These are phyloP conservation scores for Leccinum uliginosum DNA, from an alignment of 768 basidiomycete species.

Conservation along the genomic window DNA sequence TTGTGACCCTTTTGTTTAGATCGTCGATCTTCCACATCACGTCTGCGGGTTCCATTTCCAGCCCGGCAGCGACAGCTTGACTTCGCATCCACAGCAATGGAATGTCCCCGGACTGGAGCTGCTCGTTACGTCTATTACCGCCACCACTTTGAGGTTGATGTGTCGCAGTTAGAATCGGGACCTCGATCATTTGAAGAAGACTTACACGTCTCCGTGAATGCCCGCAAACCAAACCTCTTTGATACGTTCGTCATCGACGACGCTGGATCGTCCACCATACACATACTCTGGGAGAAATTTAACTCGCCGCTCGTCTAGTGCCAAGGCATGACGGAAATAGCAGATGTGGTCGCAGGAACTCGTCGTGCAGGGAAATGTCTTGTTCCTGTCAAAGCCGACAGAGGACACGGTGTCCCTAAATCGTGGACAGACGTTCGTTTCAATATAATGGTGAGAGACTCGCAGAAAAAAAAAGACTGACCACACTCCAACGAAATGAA, in stretches of 20 bases:
- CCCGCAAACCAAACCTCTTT: slow-evolving; percentile 45
- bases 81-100: slow-evolving; percentile 31
- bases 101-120: slow-evolving; percentile 26
- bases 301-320: slow-evolving; percentile 44
- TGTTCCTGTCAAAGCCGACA: slow-evolving; percentile 33
- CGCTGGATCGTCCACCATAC: slow-evolving; percentile 22
- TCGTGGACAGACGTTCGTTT: background rate
- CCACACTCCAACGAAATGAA: slow-evolving; percentile 47
- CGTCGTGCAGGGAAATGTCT: slow-evolving; percentile 31
- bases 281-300: slow-evolving; percentile 45
- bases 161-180: background rate
- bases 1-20: slow-evolving; percentile 19
- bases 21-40: slow-evolving; percentile 29
- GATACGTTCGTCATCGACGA: slow-evolving; percentile 18
- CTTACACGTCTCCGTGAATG: slow-evolving; percentile 37
- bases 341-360: slow-evolving; percentile 32
- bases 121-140: slow-evolving; percentile 26
- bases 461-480: slow-evolving; percentile 19
- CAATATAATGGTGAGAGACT: background rate
- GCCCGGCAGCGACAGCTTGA: slow-evolving; percentile 25
- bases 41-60: slow-evolving; percentile 19
- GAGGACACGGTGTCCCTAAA: slow-evolving; percentile 47
- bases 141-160: slow-evolving; percentile 18
- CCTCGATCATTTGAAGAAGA: background rate
- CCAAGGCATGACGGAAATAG: slow-evolving; percentile 44